Evolutionary conservation across 1,139 yeast genomes (phyloP), one percentile per base, ranked within the genome.

Genomic region (Nakaseomyces sp.): DNA sequence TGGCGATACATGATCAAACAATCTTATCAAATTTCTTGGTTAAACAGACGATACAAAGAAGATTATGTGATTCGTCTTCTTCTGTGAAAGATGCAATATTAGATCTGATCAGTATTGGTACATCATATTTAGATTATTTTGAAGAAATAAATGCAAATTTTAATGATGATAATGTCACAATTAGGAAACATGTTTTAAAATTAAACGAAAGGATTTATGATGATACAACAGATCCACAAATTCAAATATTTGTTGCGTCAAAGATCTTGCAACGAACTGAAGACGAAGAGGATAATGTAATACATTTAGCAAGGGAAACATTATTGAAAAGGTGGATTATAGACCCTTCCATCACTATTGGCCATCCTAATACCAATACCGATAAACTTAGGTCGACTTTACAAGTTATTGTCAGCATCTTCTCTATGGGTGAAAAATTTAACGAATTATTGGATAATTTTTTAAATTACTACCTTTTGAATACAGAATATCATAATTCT

Each of bases 21-120:
- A 61, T 84, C 28, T 60, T 84, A 36, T 59, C 70, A 1, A 64
- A 74, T 1, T 71, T 76, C 0, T 64, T 66, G 19, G 72, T 85
- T 4, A 79, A 73, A 50, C 66, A 65, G 7, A 70, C 82, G 0
- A 66, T 86, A 4, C 67, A 78, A 1, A 66, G 63, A 8, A 65
- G 79, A 42, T 63, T 86, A 31, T 63, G 58, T 5, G 91, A 84
- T 51, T 57, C 70, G 0, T 82, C 89, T 1, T 77, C 94, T 0
- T 72, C 80, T 44, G 91, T 86, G 0, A 71, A 88, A 48, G 89
- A 82, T 56, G 85, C 94, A 0, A 79, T 80, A 1, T 65, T 86
- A 22, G 94, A 85, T 38, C 68, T 87, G 42, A 64, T 85, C 24
- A 72, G 75, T 12, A 48, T 52, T 10, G 54, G 57, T 1, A 47